phyloP scores from a whole-genome alignment of 192 early-diverging fungal genomes.

The Coemansia pectinata region DNA sequence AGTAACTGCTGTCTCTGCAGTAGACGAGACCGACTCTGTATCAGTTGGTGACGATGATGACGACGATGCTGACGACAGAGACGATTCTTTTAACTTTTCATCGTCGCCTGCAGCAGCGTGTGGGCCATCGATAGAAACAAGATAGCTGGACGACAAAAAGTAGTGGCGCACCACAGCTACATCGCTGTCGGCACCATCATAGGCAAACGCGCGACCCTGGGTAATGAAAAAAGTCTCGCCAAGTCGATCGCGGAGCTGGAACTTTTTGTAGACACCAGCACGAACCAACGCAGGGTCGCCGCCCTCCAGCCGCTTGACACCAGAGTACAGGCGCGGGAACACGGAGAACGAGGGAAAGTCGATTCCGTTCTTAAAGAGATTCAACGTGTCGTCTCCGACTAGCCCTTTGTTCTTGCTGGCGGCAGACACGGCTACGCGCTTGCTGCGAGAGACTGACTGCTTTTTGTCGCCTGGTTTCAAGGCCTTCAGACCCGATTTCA shows the following conservation, averaged over 20 bases:
- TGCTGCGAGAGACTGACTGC: slow-evolving; percentile 1
- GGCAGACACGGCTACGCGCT: background rate
- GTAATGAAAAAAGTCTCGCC: slow-evolving; percentile 30
- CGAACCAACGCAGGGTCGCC: slow-evolving; percentile 12
- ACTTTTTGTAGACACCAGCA: slow-evolving; percentile 45
- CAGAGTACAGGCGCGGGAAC: slow-evolving; percentile 42
- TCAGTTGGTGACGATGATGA: background rate
- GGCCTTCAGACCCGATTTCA: background rate
- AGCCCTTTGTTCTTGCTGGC: background rate
- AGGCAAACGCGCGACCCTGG: slow-evolving; percentile 26
- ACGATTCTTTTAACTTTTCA: background rate
- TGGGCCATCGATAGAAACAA: slow-evolving; percentile 30
- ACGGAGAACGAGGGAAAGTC: slow-evolving; percentile 25
- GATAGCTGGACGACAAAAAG: slow-evolving; percentile 40
- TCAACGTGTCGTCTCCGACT: background rate
- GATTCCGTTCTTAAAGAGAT: slow-evolving; percentile 19
- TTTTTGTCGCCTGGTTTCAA: background rate
- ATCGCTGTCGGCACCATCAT: slow-evolving; percentile 21
- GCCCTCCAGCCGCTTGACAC: slow-evolving; percentile 22
- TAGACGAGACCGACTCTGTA: slow-evolving; percentile 1
- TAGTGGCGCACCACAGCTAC: slow-evolving; percentile 26
- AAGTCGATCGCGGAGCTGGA: slow-evolving; percentile 36
- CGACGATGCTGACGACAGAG: background rate
- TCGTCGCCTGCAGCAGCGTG: background rate
- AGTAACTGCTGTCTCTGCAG: slow-evolving; percentile 2